Evolutionary conservation across 1,139 yeast species (phyloP), one percentile per base, ranked within the genome.

Genomic region (Candida sanyaensis): DNA sequence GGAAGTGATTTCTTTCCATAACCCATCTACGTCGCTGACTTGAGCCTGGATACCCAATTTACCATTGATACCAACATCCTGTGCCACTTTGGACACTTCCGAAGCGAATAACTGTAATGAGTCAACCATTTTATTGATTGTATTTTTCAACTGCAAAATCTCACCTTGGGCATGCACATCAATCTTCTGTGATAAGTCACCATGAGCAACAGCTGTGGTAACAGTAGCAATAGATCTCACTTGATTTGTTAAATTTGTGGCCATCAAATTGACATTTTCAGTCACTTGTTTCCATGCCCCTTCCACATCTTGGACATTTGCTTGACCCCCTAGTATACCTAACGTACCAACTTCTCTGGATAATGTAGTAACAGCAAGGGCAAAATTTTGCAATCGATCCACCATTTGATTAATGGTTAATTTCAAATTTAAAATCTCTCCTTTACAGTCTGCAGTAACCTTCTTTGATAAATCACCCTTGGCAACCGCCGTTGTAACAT

Each of bases 261-360:
- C 96, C 96, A 89, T 89, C 41, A 87, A 81, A 62, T 89, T 89
- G 53, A 89, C 96, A 59, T 88, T 89, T 64, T 88, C 95, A 0
- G 96, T 89, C 40, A 89, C 88, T 39, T 91, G 96, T 60, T 88
- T 88, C 96, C 96, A 89, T 8, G 95, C 92, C 44, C 96, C 96
- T 68, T 88, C 96, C 28, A 89, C 96, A 65, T 88, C 96, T 58
- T 88, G 91, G 13, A 89, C 96, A 63, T 88, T 88, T 4, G 96
- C 96, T 65, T 89, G 96, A 23, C 96, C 96, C 43, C 96, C 96
- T 53, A 89, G 71, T 50, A 88, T 86, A 68, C 96, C 96, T 56
- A 88, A 83, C 2, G 96, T 89, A 59, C 96, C 96, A 54, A 89
- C 96, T 62, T 89, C 92, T 28, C 95, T 79, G 1, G 96, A 92